Evolutionary conservation across 2,329 filamentous ascomycete species (phyloP), one percentile per base, ranked within the genome.

Genomic region (Exophiala lecanii-corni): DNA sequence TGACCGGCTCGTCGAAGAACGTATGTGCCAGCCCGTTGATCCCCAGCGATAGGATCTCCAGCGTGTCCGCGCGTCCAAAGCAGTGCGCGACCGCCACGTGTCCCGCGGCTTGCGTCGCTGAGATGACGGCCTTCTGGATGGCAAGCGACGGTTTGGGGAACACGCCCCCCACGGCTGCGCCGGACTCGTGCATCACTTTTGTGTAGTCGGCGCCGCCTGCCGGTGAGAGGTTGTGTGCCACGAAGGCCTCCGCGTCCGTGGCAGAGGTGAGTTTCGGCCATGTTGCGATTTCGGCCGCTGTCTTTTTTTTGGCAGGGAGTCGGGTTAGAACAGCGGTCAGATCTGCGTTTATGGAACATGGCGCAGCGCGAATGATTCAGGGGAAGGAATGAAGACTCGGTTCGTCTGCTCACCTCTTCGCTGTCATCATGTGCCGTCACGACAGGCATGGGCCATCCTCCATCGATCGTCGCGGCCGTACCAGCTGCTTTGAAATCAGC

Each of bases 181-280:
- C 72, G 39, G 86, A 86, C 50, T 88, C 84, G 56, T 92, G 86
- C 45, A 94, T 89, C 87, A 94, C 92, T 50, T 87, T 86, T 57
- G 94, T 89, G 57, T 94, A 88, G 59, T 94, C 94, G 41, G 86
- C 86, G 12, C 87, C 87, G 58, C 94, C 86, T 4, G 86, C 86
- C 23, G 12, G 12, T 26, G 23, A 26, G 52, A 94, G 89, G 2
- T 87, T 86, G 61, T 64, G 63, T 9, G 63, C 57, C 2, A 74
- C 57, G 45, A 68, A 74, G 12, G 62, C 54, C 2, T 63, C 53
- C 1, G 69, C 71, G 17, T 67, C 69, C 30, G 64, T 57, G 6
- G 59, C 52, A 3, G 59, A 63, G 3, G 58, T 58, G n/a, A 72
- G 45, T 34, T 69, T 68, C 4, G 72, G 71, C 70, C 70, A 74